Evolutionary conservation across 228 moss, liverwort and hornwort genomes (phyloP), one percentile per base, ranked within the genome.

Genomic region (Sphagnum magellanicum): DNA sequence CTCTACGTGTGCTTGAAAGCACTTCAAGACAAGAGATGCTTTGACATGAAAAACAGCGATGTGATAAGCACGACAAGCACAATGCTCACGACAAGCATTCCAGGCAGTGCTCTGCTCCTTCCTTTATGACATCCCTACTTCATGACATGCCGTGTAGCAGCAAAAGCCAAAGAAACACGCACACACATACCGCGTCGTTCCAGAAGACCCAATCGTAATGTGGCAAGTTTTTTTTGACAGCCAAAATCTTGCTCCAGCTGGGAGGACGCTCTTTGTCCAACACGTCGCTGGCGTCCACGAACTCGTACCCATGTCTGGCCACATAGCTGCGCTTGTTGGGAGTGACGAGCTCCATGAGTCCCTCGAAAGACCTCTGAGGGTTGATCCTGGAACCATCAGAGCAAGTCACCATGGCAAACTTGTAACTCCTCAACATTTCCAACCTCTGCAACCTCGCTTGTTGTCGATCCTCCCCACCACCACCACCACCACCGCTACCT

Each of bases 161-260:
- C 1, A 50, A 47, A 10, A 69, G 4, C 16, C 48, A n/a, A 1
- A 47, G 47, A 13, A 51, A 55, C 48, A 47, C 5, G 16, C 1
- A 50, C n/a, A 55, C 7, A 74, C 90, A 59, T 84, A 97, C 97
- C 88, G 93, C 97, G 72, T 98, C 97, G 64, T 93, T 98, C 97
- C 97, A 98, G 65, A 98, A 98, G 64, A 98, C 87, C 83, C 92
- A 98, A 64, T 98, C 97, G 71, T 92, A 93, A 69, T 86, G 78
- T 53, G 93, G 72, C 67, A 98, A 78, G 68, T 93, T 88, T 73
- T 98, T 87, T 81, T 87, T 85, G 64, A 98, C 90, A 49, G 97
- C 97, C 66, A 92, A 67, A 76, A 98, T 93, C 81, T 98, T 98
- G 82, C 97, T 98, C 97, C 97, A 98, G 78, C 97, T 98, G 11